These are phyloP conservation scores for Xanthoparmelia taractica DNA, from an alignment of 495 filamentous ascomycete species.

Conservation along the genomic window DNA sequence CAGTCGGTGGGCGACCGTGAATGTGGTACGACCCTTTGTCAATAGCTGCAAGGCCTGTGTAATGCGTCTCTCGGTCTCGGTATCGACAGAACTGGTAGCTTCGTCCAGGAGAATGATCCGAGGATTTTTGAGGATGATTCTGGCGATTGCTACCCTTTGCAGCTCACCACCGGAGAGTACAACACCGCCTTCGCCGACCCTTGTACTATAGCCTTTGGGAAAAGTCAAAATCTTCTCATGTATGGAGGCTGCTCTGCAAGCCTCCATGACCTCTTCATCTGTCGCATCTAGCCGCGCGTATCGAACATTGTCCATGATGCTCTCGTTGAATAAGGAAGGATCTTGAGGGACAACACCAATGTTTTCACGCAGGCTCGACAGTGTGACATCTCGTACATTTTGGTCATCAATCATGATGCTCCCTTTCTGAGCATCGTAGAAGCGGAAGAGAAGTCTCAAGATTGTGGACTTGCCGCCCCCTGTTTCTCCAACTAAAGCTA, in stretches of 20 bases:
- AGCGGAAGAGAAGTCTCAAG: conserved; percentile 50
- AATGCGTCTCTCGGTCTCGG: conserved; percentile 47
- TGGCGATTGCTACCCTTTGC: conserved; percentile 52
- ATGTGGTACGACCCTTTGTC: conserved; percentile 34
- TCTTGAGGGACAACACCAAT: conserved; percentile 58
- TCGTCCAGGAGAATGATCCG: conserved; percentile 54
- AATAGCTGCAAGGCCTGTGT: conserved; percentile 38
- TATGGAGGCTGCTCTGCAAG: conserved; percentile 23
- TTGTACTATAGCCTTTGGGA: conserved; percentile 34
- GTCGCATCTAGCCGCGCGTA: conserved; percentile 40
- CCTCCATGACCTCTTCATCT: conserved; percentile 24
- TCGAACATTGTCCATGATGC: conserved; percentile 40
- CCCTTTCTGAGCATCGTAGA: conserved; percentile 39
- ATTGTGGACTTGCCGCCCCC: conserved; percentile 56
- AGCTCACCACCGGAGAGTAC: conserved; percentile 56
- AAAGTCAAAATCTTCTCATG: conserved; percentile 26
- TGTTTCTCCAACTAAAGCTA: conserved; percentile 55
- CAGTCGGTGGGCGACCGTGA: conserved; percentile 39
- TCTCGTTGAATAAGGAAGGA: conserved; percentile 48
- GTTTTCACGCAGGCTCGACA: conserved; percentile 46
- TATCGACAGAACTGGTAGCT: conserved; percentile 51
- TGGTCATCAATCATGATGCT: conserved; percentile 47
- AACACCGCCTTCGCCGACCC: conserved; percentile 49
- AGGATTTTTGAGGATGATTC: conserved; percentile 51
- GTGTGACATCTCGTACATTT: conserved; percentile 44